phyloP scores from a whole-genome alignment of 2,329 filamentous ascomycete species.

The Pyrenochaeta sp. region DNA sequence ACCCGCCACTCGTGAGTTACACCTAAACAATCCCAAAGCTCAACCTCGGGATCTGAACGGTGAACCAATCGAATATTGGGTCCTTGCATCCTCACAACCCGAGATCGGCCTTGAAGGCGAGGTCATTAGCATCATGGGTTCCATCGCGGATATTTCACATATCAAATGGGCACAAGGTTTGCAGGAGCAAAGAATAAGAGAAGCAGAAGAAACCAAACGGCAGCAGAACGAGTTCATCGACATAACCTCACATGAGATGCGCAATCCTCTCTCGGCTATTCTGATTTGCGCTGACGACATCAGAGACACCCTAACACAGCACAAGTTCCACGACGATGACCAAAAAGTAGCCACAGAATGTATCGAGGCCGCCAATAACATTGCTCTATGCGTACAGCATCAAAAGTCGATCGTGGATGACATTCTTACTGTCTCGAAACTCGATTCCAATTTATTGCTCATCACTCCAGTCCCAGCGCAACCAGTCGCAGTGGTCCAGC shows the following conservation, averaged over 20 bases:
- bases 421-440: conserved; percentile 45
- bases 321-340: conserved; percentile 27
- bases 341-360: conserved; percentile 28
- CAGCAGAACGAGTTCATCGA: conserved; percentile 50
- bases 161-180: conserved; percentile 48
- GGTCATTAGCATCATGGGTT: conserved; percentile 41
- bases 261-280: conserved; percentile 45
- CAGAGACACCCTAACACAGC: conserved; percentile 30
- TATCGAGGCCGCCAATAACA: conserved; percentile 45
- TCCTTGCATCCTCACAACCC: conserved; percentile 45
- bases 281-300: conserved; percentile 47
- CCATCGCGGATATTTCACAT: conserved; percentile 44
- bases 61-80: conserved; percentile 56
- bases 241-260: conserved; percentile 48
- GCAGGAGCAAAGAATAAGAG: conserved; percentile 35
- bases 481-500: conserved; percentile 43
- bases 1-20: conserved; percentile 54
- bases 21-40: conserved; percentile 48
- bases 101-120: conserved; percentile 37
- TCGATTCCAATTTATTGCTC: conserved; percentile 41
- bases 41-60: conserved; percentile 48
- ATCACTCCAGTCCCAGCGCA: conserved; percentile 51
- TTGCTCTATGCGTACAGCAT: conserved; percentile 53
- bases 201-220: conserved; percentile 44
- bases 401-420: conserved; percentile 48